phyloP scores from a whole-genome alignment of 2,329 filamentous ascomycete species.

The Penicillium frequentans region DNA sequence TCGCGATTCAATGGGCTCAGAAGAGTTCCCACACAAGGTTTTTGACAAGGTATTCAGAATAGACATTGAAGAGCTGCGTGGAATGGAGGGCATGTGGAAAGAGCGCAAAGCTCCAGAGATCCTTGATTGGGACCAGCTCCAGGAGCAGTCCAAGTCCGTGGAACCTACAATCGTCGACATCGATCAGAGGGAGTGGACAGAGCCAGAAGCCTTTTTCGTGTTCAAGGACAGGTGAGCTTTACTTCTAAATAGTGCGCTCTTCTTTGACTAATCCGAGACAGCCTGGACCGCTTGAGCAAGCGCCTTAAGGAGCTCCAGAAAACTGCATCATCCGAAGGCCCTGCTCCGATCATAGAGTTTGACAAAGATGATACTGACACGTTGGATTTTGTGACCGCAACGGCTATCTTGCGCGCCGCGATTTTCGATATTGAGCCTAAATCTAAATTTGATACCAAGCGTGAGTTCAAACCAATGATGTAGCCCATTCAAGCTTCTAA shows the following conservation, averaged over 20 bases:
- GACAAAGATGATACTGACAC: slow-evolving; percentile 98
- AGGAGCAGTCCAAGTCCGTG: slow-evolving; percentile 53
- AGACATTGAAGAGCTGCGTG: slow-evolving; percentile 77
- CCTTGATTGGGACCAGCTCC: slow-evolving; percentile 66
- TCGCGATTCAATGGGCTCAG: slow-evolving; percentile 73
- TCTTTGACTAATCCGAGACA: slow-evolving; percentile 21
- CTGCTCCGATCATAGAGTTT: slow-evolving; percentile 69
- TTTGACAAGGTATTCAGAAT: slow-evolving; percentile 91
- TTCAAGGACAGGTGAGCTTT: slow-evolving; percentile 70
- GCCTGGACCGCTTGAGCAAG: slow-evolving; percentile 72
- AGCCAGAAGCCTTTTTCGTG: slow-evolving; percentile 79
- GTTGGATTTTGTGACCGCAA: slow-evolving; percentile 88
- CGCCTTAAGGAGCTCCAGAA: slow-evolving; percentile 67
- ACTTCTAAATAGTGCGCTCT: not conserved
- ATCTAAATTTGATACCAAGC: slow-evolving; percentile 94
- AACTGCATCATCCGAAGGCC: slow-evolving; percentile 40
- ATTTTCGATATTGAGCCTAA: slow-evolving; percentile 87
- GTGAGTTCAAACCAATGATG: slow-evolving; percentile 37
- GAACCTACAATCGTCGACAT: slow-evolving; percentile 58
- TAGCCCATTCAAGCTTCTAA: slow-evolving; percentile 1
- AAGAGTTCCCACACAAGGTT: slow-evolving; percentile 73
- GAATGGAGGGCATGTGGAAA: slow-evolving; percentile 98
- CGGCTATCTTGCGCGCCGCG: slow-evolving; percentile 82
- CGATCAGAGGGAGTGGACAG: slow-evolving; percentile 77
- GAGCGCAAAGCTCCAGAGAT: slow-evolving; percentile 71